Conservation (phyloP, 164 flowering plant genomes). For the Umbellularia californica region DNA sequence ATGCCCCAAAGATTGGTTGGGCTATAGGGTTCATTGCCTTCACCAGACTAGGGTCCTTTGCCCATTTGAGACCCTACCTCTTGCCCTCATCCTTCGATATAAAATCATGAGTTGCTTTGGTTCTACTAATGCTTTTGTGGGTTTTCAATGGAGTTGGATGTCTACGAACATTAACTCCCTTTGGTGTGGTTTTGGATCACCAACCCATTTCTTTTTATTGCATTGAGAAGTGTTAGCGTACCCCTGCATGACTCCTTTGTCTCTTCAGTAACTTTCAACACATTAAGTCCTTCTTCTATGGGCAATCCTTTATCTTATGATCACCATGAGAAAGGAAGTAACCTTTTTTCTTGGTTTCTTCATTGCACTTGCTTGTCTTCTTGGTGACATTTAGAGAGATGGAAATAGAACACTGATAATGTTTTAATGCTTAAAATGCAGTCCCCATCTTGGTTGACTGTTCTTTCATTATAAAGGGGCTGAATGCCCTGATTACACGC, state of each 20-base stretch:
- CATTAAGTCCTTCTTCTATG: background rate
- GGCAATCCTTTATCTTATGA: background rate
- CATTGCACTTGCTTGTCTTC: background rate
- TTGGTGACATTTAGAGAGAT: no score
- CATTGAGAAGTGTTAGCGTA: background rate
- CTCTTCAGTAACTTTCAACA: background rate
- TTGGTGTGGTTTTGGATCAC: background rate
- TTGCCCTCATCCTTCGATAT: background rate
- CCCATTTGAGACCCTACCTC: background rate
- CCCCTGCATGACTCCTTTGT: background rate
- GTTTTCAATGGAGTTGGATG: background rate
- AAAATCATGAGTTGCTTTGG: background rate
- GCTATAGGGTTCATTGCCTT: slow-evolving; percentile 1
- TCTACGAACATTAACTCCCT: background rate
- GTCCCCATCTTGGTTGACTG: no score
- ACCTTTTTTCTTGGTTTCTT: background rate
- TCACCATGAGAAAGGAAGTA: background rate
- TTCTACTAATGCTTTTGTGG: background rate
- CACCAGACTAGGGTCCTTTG: background rate
- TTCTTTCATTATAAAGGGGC: no score
- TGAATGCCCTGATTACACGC: no score
- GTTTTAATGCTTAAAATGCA: no score
- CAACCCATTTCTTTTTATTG: background rate
- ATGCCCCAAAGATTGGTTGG: background rate
- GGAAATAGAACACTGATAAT: no score